phyloP scores from a whole-genome alignment of 2,329 filamentous ascomycete genomes.

The Ascosphaera pollenicola region DNA sequence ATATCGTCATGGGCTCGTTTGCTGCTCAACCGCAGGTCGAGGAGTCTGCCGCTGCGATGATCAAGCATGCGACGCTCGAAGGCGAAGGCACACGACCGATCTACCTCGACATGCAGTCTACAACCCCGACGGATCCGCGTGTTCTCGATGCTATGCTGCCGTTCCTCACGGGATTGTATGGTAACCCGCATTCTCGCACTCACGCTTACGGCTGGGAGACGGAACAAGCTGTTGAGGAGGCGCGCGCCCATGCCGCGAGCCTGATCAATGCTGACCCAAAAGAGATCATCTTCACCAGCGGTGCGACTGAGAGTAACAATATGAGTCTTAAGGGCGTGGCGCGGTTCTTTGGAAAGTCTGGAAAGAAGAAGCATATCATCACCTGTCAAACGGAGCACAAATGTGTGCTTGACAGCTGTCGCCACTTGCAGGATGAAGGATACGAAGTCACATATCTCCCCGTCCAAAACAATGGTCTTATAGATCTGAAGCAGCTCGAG shows the following conservation, averaged over 20 bases:
- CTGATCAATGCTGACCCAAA: slow-evolving; percentile 90
- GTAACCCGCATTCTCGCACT: slow-evolving; percentile 91
- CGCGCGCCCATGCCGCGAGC: slow-evolving; percentile 58
- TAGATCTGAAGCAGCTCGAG: slow-evolving; percentile 66
- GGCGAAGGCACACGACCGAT: slow-evolving; percentile 84
- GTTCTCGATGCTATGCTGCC: slow-evolving; percentile 95
- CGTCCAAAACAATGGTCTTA: slow-evolving; percentile 65
- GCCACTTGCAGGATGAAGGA: slow-evolving; percentile 90
- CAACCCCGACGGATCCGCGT: slow-evolving; percentile 80
- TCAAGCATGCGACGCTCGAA: slow-evolving; percentile 84
- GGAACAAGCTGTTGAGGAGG: slow-evolving; percentile 77
- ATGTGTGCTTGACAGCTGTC: slow-evolving; percentile 91
- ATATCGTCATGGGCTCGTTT: too few species aligned
- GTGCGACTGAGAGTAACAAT: slow-evolving; percentile 96
- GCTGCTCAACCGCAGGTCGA: too few species aligned
- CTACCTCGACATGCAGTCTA: slow-evolving; percentile 96
- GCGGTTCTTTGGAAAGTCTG: slow-evolving; percentile 73
- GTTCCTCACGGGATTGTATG: slow-evolving; percentile 79
- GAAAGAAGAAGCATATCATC: slow-evolving; percentile 97
- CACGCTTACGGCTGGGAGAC: slow-evolving; percentile 99
- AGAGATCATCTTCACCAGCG: slow-evolving; percentile 97
- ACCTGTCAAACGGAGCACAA: slow-evolving; percentile 98
- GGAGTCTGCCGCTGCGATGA: slow-evolving; percentile 45
- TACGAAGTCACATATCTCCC: slow-evolving; percentile 95
- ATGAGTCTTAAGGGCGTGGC: slow-evolving; percentile 99